Base-by-base conservation (phyloP, 2,329 filamentous ascomycete genomes). In the Monilinia vaccinii-corymbosi region DNA sequence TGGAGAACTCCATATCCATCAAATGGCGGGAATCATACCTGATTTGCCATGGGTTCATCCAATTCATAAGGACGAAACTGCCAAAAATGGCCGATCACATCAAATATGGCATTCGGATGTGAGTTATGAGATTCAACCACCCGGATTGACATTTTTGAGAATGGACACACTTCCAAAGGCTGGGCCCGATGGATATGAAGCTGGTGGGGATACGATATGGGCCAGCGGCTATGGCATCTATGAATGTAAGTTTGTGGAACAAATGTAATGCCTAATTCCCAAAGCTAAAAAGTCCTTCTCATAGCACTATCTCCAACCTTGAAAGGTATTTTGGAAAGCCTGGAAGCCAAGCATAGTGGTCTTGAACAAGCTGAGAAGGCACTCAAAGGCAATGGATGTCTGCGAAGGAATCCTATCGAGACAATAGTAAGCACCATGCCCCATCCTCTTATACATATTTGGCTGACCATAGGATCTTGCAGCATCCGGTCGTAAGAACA, bases 151-250 rank as follows among this genome's bases (percentile, higher is more conserved):
- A 0, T 65, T 79, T 32, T 69, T 80, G 13, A 72, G 76, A 34
- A 79, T 79, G 74, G 75, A 79, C 63, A 76, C 78, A 56, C 75
- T 77, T 59, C 77, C 78, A 0, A 47, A 94, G 93, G 71, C 78
- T 90, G 56, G 80, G 95, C 56, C 56, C 25, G 56, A 58, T 58
- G 56, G 28, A 21, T 58, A 52, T 38, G 56, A 58, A 36, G 47
- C 56, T 45, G 56, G 56, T 4, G 25, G 90, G 94, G 71, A 86
- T 82, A 60, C 90, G 89, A 1, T 77, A 80, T 44, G 90, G 90
- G 36, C 58, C 52, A 56, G 48, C 44, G 45, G 77, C 76, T 0
- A 69, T 78, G 5, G 78, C 77, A 61, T 77, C 78, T 62, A 69
- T 80, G 16, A 79, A 76, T 55, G 70, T 72, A 45, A 73, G 74